Conservation (phyloP, 352 stramenopile genomes). For the Phytophthora pinifolia region DNA sequence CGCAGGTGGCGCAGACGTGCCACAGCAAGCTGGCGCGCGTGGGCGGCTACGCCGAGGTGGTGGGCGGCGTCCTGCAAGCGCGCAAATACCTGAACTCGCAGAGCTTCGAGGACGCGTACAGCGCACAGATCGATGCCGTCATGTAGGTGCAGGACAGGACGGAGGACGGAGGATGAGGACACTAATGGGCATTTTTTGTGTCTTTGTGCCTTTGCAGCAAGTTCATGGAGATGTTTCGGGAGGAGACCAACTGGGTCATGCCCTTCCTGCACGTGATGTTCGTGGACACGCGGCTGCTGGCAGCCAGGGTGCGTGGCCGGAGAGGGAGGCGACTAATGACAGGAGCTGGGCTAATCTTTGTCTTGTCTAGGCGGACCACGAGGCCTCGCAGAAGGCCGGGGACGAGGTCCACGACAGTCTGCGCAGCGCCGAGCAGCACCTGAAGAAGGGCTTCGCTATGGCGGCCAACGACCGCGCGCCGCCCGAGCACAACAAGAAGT, state of each 20-base stretch:
- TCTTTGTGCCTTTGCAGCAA: slow-evolving; percentile 42
- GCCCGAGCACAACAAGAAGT: slow-evolving; percentile 82
- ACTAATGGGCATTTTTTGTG: background rate
- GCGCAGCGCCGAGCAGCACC: slow-evolving; percentile 78
- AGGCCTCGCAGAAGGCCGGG: slow-evolving; percentile 59
- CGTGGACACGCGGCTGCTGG: slow-evolving; percentile 77
- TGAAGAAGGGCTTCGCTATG: slow-evolving; percentile 89
- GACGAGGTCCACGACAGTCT: slow-evolving; percentile 81
- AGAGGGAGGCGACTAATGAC: background rate
- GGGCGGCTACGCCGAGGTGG: slow-evolving; percentile 54
- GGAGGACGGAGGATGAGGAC: background rate
- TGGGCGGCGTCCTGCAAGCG: slow-evolving; percentile 60
- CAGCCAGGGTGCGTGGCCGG: slow-evolving; percentile 39
- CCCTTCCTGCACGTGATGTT: slow-evolving; percentile 81
- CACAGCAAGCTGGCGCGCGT: slow-evolving; percentile 60
- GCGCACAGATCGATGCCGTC: slow-evolving; percentile 64
- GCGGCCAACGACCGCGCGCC: slow-evolving; percentile 79
- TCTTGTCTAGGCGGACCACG: slow-evolving; percentile 54
- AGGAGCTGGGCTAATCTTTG: slow-evolving; percentile 1
- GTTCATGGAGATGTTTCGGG: slow-evolving; percentile 86
- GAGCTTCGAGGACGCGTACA: slow-evolving; percentile 59
- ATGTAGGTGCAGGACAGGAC: slow-evolving; percentile 40
- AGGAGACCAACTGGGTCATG: slow-evolving; percentile 86
- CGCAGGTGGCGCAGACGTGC: slow-evolving; percentile 57
- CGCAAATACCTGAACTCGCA: slow-evolving; percentile 54